phyloP scores from a whole-genome alignment of 1,284 basidiomycete species.

The Ceratobasidium sp. region DNA sequence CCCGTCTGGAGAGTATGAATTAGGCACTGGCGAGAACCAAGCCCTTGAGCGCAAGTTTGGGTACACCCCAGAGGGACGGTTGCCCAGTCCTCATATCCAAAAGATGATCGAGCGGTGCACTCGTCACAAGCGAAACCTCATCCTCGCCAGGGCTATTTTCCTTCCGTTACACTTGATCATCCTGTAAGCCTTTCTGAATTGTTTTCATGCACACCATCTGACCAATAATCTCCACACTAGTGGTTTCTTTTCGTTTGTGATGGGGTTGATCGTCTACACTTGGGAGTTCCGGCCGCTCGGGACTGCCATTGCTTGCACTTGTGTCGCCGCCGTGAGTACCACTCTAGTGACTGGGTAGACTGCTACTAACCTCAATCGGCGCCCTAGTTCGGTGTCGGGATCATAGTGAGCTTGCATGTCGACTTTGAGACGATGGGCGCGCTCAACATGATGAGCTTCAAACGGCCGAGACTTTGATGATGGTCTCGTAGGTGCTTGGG shows the following conservation, averaged over 20 bases:
- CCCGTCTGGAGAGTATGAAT: background rate
- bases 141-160: slow-evolving; percentile 25
- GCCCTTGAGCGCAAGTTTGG: background rate
- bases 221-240: background rate
- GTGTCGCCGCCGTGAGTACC: slow-evolving; percentile 26
- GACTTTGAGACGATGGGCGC: slow-evolving; percentile 37
- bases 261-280: slow-evolving; percentile 24
- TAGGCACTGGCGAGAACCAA: background rate
- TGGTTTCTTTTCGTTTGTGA: slow-evolving; percentile 30
- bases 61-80: slow-evolving; percentile 9
- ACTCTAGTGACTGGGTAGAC: background rate
- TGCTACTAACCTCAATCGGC: background rate
- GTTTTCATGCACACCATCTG: background rate
- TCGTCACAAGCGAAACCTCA: slow-evolving; percentile 6
- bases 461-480: slow-evolving; percentile 4
- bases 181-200: background rate
- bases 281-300: slow-evolving; percentile 22
- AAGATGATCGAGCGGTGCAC: background rate
- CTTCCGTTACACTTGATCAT: slow-evolving; percentile 14
- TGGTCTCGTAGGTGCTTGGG: background rate
- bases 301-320: slow-evolving; percentile 24
- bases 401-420: slow-evolving; percentile 18
- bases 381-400: background rate
- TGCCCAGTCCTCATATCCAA: background rate
- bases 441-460: slow-evolving; percentile 29